Base-by-base conservation (phyloP, 1,284 basidiomycete genomes). In the Inonotus hispidus region DNA sequence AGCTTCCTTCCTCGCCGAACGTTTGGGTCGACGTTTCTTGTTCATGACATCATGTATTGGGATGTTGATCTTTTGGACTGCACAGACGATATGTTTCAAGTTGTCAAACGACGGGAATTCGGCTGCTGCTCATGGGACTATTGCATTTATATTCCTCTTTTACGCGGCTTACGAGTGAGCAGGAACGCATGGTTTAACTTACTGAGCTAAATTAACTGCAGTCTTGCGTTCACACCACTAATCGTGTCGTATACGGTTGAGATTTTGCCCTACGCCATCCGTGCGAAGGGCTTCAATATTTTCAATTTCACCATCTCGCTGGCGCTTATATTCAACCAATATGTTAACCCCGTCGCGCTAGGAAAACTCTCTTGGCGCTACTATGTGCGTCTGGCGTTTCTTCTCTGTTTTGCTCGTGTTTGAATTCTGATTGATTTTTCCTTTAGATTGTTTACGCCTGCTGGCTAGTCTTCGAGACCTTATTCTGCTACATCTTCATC, bases 241-340 rank as follows among this genome's bases (percentile, higher is more conserved):
- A 78, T 85, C 63, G 80, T 82, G 29, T 77, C 79, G 56, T 74
- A 85, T 71, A 82, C 80, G 2, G 75, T 83, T 58, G 83, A 85
- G 69, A 84, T 84, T 63, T 69, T 84, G 55, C 83, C 83, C 0
- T 82, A 75, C 69, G 68, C 76, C 13, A 72, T 87, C 39, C 82
- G 84, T 45, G 81, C 85, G 23, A 85, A 86, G 71, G 85, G 83
- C 19, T 79, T 84, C 69, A 82, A 79, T 25, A 72, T 85, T 19
- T 82, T 80, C 73, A 79, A 79, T 69, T 79, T 83, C 62, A 66
- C 75, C 14, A 72, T 82, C 39, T 79, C 79, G 6, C 64, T 80
- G 4, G 78, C 82, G 0, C 70, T 82, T 35, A 79, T 82, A 58
- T 84, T 85, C 77, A 87, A 87, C 70, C 83, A 86, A 71, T 77